Base-by-base conservation (phyloP, 768 basidiomycete species). In the Suillus luteus region DNA sequence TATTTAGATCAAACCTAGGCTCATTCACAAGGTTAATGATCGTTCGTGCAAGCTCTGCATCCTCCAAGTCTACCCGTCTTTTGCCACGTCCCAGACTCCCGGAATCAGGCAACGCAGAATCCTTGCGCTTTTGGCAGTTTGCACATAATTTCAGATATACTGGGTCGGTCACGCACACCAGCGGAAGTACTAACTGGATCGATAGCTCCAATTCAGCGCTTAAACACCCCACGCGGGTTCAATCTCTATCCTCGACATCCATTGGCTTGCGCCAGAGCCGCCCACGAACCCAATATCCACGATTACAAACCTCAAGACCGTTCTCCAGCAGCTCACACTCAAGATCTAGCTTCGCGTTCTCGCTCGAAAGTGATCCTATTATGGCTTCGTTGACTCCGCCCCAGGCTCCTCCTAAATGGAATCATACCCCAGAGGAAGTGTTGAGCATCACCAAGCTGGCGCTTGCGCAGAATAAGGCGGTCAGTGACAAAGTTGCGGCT, bases 321-420 rank as follows among this genome's bases (percentile, higher is more conserved):
- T 62, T 62, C 40, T 62, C 61, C 24, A 62, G 37, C 51, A 59
- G 37, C 8, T 27, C 52, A 11, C 55, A 27, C 37, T 2, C 55
- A 14, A 60, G 9, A 31, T 33, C 55, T 5, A 60, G 24, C 51
- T 59, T 62, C 3, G 24, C 52, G 1, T 62, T 62, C 24, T 38
- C 33, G 24, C n/a, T 62, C 27, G 61, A 62, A 40, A 62, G 52
- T 41, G 61, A 58, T 58, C 55, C 37, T 59, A 10, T 8, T 66
- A 81, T 82, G 76, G 81, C 84, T 77, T 71, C 80, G 19, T 68
- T 91, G 40, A 81, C 76, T 17, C 85, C 91, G 37, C 90, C 92
- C 2, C 89, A 92, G 69, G 71, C 82, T 33, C 76, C 91, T 3
- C 88, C 87, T 12, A 69, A 73, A 35, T 93, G 91, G 91, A 80